phyloP scores from a whole-genome alignment of 805 yeast species.

The Candida incommunis region DNA sequence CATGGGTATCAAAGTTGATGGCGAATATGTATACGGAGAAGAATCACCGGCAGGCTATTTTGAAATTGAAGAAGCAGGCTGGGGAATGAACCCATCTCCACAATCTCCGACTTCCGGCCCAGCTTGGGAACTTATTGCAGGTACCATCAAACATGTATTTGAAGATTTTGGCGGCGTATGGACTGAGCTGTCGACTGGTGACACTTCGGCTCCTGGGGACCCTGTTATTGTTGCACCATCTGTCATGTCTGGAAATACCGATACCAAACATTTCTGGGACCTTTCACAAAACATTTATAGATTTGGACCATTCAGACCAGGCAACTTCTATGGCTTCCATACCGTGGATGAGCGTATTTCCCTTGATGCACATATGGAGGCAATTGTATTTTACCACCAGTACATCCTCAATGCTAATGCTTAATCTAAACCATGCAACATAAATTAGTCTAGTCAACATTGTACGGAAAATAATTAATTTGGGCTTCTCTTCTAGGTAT shows the following conservation, averaged over 20 bases:
- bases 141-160: slow-evolving; percentile 46
- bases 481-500: not conserved
- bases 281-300: slow-evolving; percentile 49
- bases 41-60: slow-evolving; percentile 1
- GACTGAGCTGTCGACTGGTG: slow-evolving; percentile 10
- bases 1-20: slow-evolving; percentile 26
- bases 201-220: slow-evolving; percentile 19
- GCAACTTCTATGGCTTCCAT: slow-evolving; percentile 29
- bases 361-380: slow-evolving; percentile 36
- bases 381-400: slow-evolving; percentile 19
- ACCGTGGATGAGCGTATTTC: slow-evolving; percentile 46
- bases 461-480: not conserved
- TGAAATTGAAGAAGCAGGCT: not conserved
- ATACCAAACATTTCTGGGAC: slow-evolving; percentile 52
- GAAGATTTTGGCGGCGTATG: slow-evolving; percentile 32
- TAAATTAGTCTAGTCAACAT: not conserved
- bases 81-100: slow-evolving; percentile 39
- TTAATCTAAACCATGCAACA: too few relatives aligned
- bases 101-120: slow-evolving; percentile 29
- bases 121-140: slow-evolving; percentile 45
- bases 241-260: slow-evolving; percentile 57
- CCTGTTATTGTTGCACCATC: slow-evolving; percentile 39
- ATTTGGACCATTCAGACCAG: slow-evolving; percentile 34
- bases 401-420: slow-evolving; percentile 13
- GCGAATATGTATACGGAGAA: slow-evolving; percentile 6